Percentiles rank a stretch among this genome's conserved stretches.
Evolutionary conservation across 2,329 filamentous ascomycete species (phyloP).

Genomic region (Stemphylium beticola): DNA sequence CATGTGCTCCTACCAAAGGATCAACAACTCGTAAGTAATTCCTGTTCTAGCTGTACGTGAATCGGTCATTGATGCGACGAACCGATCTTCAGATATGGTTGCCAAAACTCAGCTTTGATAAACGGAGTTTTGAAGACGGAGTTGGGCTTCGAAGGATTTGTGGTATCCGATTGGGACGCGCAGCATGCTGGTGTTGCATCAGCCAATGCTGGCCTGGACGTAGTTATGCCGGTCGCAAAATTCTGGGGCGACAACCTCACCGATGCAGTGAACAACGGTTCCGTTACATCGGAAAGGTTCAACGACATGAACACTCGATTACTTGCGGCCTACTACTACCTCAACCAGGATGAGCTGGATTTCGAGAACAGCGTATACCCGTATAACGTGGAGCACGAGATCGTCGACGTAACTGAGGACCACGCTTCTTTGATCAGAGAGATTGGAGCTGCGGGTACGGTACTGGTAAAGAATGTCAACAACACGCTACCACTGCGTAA

Average conservation of each 20-base stretch:
- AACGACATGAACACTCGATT: slow-evolving; percentile 42
- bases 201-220: slow-evolving; percentile 56
- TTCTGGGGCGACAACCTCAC: slow-evolving; percentile 42
- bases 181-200: slow-evolving; percentile 54
- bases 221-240: slow-evolving; percentile 50
- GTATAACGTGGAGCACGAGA: slow-evolving; percentile 40
- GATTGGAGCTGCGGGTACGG: slow-evolving; percentile 49
- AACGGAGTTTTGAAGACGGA: slow-evolving; percentile 60
- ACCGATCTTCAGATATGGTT: slow-evolving; percentile 25
- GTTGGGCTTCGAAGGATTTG: slow-evolving; percentile 55
- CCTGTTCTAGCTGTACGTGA: neutral
- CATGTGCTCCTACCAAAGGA: slow-evolving; percentile 62
- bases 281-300: slow-evolving; percentile 28
- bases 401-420: slow-evolving; percentile 56
- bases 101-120: slow-evolving; percentile 49
- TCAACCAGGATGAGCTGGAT: slow-evolving; percentile 50
- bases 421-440: slow-evolving; percentile 50
- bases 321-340: slow-evolving; percentile 35
- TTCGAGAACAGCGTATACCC: slow-evolving; percentile 32
- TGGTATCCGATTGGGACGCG: slow-evolving; percentile 54
- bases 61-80: neutral
- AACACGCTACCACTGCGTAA: slow-evolving; percentile 60
- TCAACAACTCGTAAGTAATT: slow-evolving; percentile 29
- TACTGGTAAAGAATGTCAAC: slow-evolving; percentile 60
- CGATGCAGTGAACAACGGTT: slow-evolving; percentile 39